Conservation (phyloP, 2,329 filamentous ascomycete species). For the Cercospora brassicicola region DNA sequence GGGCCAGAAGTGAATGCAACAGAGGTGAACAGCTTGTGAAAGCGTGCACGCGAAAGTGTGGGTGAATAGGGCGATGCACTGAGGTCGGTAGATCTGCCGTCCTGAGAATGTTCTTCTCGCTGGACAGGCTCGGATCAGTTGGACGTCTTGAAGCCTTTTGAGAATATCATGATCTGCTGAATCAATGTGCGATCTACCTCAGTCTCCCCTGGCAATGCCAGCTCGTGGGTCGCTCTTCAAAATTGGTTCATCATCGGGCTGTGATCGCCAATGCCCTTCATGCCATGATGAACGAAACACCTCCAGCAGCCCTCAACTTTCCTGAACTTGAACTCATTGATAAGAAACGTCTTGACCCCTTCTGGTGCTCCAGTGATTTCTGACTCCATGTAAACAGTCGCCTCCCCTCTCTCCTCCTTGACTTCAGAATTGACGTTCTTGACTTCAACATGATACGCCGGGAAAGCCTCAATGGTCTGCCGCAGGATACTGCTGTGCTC, state of each 20-base stretch:
- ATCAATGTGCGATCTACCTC: not conserved
- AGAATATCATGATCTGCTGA: not conserved
- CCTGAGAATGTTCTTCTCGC: too few species aligned
- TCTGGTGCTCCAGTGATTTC: conserved; percentile 17
- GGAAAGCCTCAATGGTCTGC: conserved; percentile 14
- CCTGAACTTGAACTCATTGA: conserved; percentile 20
- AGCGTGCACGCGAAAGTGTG: not conserved
- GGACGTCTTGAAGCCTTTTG: too few species aligned
- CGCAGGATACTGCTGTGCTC: conserved; percentile 13
- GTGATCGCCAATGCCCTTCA: conserved; percentile 19
- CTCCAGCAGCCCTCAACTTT: conserved; percentile 14
- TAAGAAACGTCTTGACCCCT: conserved; percentile 12
- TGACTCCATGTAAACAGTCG: conserved; percentile 16
- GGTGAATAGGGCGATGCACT: not conserved
- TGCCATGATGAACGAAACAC: conserved; percentile 18
- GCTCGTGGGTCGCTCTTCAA: not conserved
- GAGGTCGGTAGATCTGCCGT: too few species aligned
- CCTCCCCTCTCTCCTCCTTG: conserved; percentile 11
- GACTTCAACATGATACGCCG: conserved; percentile 14
- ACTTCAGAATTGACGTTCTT: conserved; percentile 13
- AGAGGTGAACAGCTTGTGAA: not conserved
- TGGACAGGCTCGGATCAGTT: too few species aligned
- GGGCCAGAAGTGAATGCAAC: not conserved
- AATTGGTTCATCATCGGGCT: conserved; percentile 6
- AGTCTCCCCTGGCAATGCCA: not conserved